Evolutionary conservation across 805 yeast species (phyloP).

Genomic region (Candida silvatica): DNA sequence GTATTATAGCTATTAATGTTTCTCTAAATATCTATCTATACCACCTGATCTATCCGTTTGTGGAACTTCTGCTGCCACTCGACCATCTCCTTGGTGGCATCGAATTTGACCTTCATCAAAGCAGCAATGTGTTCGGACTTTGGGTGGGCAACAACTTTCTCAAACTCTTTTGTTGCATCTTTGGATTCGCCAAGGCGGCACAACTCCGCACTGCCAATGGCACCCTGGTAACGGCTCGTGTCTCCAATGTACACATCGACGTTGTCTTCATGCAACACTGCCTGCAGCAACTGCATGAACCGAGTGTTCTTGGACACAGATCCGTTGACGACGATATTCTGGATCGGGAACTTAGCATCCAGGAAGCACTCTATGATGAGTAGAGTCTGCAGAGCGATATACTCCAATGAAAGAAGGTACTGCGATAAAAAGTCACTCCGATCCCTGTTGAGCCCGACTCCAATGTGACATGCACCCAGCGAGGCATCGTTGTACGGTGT

Average conservation of each 20-base stretch:
- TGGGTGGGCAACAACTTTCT: not conserved
- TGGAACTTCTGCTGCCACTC: constrained; percentile 11
- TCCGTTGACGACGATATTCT: constrained; percentile 37
- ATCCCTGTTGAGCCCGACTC: constrained; percentile 32
- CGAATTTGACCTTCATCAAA: constrained; percentile 9
- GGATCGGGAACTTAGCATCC: constrained; percentile 15
- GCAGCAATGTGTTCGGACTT: constrained; percentile 1
- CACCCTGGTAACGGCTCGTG: constrained; percentile 8
- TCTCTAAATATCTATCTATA: not conserved
- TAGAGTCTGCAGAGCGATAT: constrained; percentile 40
- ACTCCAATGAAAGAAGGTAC: constrained; percentile 41
- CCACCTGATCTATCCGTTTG: constrained; percentile 3
- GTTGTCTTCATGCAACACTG: constrained; percentile 11
- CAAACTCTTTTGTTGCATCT: not conserved
- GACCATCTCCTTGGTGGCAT: constrained; percentile 7
- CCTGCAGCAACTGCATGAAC: constrained; percentile 25
- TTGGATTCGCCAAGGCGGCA: constrained; percentile 5
- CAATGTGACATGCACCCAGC: constrained; percentile 41
- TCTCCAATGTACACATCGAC: constrained; percentile 3
- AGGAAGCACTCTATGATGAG: constrained; percentile 29
- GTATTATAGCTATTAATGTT: not conserved
- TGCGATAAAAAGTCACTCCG: constrained; percentile 27
- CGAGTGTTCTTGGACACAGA: constrained; percentile 43
- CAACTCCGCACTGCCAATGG: constrained; percentile 8
- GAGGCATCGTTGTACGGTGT: constrained; percentile 43